Evolutionary conservation across 257 asterid species (phyloP).

Genomic region (Primulina tabacum): DNA sequence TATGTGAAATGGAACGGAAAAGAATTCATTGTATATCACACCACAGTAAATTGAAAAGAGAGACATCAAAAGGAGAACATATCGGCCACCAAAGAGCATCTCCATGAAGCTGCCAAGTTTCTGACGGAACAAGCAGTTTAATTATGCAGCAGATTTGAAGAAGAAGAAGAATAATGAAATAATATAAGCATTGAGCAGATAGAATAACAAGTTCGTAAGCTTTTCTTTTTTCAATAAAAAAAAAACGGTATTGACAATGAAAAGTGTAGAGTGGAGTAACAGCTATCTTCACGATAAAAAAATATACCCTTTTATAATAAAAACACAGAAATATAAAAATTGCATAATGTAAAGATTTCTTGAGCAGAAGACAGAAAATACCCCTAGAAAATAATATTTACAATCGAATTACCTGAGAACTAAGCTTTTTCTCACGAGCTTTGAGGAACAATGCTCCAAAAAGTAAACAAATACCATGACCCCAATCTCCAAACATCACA

Average conservation of each 20-base stretch:
- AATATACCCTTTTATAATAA: background rate
- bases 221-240: too few species aligned
- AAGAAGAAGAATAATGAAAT: constrained; percentile 11
- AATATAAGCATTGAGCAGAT: constrained; percentile 10
- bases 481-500: constrained; percentile 99
- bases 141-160: constrained; percentile 14
- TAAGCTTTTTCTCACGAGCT: constrained; percentile 66
- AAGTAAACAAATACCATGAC: constrained; percentile 92
- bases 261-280: background rate
- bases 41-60: constrained; percentile 95
- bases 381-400: background rate
- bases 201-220: too few species aligned
- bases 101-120: constrained; percentile 99
- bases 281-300: background rate
- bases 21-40: constrained; percentile 92
- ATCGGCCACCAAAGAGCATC: constrained; percentile 98
- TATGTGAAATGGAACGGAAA: constrained; percentile 94
- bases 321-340: background rate
- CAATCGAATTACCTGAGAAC: constrained; percentile 70
- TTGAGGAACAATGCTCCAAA: constrained; percentile 80
- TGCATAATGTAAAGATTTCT: constrained; percentile 7
- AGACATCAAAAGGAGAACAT: constrained; percentile 89
- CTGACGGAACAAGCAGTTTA: constrained; percentile 44
- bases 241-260: background rate
- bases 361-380: background rate